Conservation (phyloP, 345 rosid species). For the Eucalyptus viminalis region DNA sequence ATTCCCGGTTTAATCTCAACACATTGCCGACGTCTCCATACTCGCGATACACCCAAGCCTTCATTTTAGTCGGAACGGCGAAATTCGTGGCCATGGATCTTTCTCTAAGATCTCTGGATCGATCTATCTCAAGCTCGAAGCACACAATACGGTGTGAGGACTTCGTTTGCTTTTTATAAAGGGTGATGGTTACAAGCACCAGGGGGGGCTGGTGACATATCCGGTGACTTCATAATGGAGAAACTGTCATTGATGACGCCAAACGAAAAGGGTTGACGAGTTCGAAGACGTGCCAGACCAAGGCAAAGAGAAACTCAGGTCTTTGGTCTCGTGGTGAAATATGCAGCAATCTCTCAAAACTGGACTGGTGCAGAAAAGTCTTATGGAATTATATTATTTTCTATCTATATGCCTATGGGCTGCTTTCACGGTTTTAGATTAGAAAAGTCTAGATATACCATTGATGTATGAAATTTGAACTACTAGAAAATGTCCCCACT, state of each 20-base stretch:
- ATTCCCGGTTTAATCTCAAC: slow-evolving; percentile 47
- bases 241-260: neutral
- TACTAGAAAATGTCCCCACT: neutral
- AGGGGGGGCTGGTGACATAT: neutral
- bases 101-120: neutral
- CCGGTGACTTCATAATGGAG: no score
- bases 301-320: neutral
- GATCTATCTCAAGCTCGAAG: neutral
- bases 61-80: slow-evolving; percentile 38
- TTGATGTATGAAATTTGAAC: neutral
- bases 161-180: neutral
- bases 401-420: neutral
- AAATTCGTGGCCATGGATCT: neutral
- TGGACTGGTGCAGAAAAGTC: neutral
- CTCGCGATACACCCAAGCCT: slow-evolving; percentile 64
- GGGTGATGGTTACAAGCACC: neutral
- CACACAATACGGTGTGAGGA: neutral
- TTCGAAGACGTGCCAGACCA: neutral
- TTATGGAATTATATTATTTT: neutral
- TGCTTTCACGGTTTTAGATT: neutral
- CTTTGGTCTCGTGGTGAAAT: neutral
- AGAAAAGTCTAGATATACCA: neutral
- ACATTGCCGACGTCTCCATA: slow-evolving; percentile 55
- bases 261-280: neutral
- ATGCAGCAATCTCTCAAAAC: neutral